Base-by-base conservation (phyloP, 176 grass and related monocot genomes). In the Microstegium vimineum region DNA sequence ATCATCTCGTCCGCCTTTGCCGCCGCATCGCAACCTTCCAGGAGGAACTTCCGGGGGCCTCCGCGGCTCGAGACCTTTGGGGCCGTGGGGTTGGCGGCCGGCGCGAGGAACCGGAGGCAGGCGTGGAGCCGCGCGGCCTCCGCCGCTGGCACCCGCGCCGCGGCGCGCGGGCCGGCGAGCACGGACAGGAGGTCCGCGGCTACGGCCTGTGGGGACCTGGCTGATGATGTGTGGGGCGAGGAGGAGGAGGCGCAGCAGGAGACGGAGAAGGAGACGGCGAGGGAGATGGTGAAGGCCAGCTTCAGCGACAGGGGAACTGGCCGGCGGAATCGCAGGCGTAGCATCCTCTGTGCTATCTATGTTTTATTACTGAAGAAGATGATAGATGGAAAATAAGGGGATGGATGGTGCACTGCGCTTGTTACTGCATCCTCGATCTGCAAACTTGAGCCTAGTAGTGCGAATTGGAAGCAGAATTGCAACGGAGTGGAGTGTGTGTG, bases 101-200 rank as follows among this genome's bases (percentile, higher is more conserved):
- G 95, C 54, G 92, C 86, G 67, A 98, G 92, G 62, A 93, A 90
- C 14, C 89, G 85, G 79, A 98, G 85, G 78, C 92, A 93, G 45
- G 92, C 86, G 2, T 28, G 69, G 43, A 93, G 41, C 34, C 87
- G 86, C 27, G 71, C 49, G 7, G 87, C 79, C 85, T 94, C 91
- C 18, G 72, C 43, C 5, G 70, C 18, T 51, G 92, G 89, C 68
- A 87, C 67, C 22, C 82, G 81, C n/a, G 90, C 82, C 43, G 66
- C 81, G 20, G 70, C 47, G 67, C 67, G 40, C 2, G 77, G 82
- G 60, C 88, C 79, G 33, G 86, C 88, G 68, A 98, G 95, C 49
- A 98, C 61, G 9, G 95, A 60, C 66, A 98, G 90, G 71, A 98
- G 90, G 76, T 90, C 86, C 56, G 90, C 75, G 27, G 92, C 95